Percentiles rank a stretch among this genome's conserved stretches.
Evolutionary conservation across 148 eudicot species (phyloP).

Genomic region (Camellia japonica): DNA sequence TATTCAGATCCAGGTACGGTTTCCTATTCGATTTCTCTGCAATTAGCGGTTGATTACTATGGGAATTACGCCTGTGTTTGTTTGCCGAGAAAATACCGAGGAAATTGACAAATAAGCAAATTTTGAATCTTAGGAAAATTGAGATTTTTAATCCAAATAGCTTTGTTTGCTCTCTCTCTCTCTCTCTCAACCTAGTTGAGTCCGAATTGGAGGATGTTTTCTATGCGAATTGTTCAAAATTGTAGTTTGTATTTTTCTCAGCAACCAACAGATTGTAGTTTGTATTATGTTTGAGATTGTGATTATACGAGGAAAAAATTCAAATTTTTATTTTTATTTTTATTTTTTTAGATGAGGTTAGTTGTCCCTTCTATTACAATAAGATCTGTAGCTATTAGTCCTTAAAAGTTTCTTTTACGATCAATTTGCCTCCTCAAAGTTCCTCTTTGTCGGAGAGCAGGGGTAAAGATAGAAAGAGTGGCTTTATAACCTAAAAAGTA

Average conservation of each 20-base stretch:
- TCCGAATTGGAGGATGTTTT: background rate
- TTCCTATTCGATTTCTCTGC: background rate
- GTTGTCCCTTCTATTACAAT: too few species aligned
- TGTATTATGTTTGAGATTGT: background rate
- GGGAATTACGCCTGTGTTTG: background rate
- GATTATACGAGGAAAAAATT: background rate
- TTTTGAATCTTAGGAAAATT: background rate
- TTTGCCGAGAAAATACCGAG: background rate
- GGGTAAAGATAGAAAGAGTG: background rate
- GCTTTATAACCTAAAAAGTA: too few species aligned
- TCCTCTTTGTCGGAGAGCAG: background rate
- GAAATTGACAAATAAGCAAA: too few species aligned
- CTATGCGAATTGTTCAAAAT: background rate
- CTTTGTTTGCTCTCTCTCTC: background rate
- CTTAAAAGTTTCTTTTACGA: too few species aligned
- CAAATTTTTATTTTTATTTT: background rate
- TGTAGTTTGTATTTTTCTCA: background rate
- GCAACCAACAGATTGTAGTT: background rate
- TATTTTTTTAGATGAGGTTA: background rate
- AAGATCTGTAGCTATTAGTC: too few species aligned
- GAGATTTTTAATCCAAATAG: background rate
- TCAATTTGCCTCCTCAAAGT: background rate
- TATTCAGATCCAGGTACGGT: constrained; percentile 81
- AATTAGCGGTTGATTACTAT: background rate
- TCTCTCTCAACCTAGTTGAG: background rate